Evolutionary conservation across 1,284 basidiomycete species (phyloP), one percentile per base, ranked within the genome.

Genomic region (Pseudozyma tsukubaensis): DNA sequence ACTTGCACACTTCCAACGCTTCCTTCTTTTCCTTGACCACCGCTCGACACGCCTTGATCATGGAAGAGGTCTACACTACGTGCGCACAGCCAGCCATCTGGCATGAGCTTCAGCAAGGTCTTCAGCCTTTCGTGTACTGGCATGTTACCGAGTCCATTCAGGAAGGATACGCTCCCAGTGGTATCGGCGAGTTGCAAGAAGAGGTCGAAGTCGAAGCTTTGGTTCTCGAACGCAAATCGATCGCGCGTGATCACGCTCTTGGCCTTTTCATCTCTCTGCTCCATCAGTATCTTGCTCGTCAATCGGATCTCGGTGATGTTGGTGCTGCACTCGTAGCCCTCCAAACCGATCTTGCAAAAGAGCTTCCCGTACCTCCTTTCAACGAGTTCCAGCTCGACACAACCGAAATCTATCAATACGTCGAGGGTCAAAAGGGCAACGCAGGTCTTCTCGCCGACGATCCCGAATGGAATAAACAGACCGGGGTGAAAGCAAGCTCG

Each of bases 101-200:
- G 11, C 19, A 19, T 10, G 62, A 65, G 48, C 72, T 74, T 3
- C 43, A 68, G 1, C 29, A 51, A 8, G 63, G 57, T n/a, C 67
- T 70, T 11, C 49, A 74, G 57, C 67, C 59, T 13, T 74, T 66
- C 29, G 63, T 67, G 40, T 63, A 56, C 48, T 70, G 59, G 67
- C 67, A 74, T 24, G 63, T 74, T 37, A 56, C 59, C 59, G 59
- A 66, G 14, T 70, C 67, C n/a, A 50, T 74, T 29, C 52, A 53
- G 18, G 67, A 70, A 16, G 59, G 63, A 14, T 74, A 60, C 37
- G 29, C 11, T 12, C 67, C 72, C 7, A 48, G 57, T 7, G 50
- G 52, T 2, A 67, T 74, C 43, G 66, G 63, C 24, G 56, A 50
- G 29, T 21, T 70, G 0, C 71, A 73, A 39, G 57, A 64, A 29